phyloP scores from a whole-genome alignment of 495 filamentous ascomycete genomes.

The Hyaloscypha hepaticicola region DNA sequence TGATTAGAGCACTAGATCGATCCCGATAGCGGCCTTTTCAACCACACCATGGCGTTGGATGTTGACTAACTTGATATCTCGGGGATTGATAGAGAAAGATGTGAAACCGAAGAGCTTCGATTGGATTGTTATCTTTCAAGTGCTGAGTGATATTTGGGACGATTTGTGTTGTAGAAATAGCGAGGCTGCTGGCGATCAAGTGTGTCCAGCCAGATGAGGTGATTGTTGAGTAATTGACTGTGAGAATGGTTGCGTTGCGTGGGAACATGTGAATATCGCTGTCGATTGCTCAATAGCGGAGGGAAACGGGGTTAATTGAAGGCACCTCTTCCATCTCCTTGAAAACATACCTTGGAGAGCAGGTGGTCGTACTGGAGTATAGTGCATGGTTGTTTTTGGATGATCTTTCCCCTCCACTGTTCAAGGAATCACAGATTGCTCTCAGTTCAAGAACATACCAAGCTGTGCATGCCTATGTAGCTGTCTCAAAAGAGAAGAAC shows the following conservation, averaged over 20 bases:
- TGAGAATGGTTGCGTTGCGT: not conserved
- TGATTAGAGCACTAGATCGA: slow-evolving; percentile 1
- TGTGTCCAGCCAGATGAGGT: not conserved
- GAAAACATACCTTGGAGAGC: not conserved
- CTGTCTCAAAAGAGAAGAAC: slow-evolving; percentile 32
- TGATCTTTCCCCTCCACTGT: not conserved
- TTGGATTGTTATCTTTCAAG: not conserved
- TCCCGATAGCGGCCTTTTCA: not conserved
- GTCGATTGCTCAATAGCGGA: not conserved
- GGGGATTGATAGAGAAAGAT: not conserved
- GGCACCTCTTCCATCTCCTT: no score
- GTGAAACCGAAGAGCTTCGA: not conserved
- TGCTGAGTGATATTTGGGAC: not conserved
- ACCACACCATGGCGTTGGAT: not conserved
- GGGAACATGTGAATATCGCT: not conserved
- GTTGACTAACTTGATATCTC: not conserved
- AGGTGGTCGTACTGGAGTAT: no score
- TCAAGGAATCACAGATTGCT: not conserved
- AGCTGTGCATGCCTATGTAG: slow-evolving; percentile 15
- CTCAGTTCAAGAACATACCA: slow-evolving; percentile 42
- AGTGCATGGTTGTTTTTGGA: not conserved
- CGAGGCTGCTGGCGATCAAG: not conserved
- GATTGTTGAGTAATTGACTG: not conserved
- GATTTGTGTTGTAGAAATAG: not conserved
- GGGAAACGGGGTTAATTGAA: no score